Evolutionary conservation across 2,329 filamentous ascomycete genomes (phyloP).

Genomic region (Teratosphaeria zuluensis): DNA sequence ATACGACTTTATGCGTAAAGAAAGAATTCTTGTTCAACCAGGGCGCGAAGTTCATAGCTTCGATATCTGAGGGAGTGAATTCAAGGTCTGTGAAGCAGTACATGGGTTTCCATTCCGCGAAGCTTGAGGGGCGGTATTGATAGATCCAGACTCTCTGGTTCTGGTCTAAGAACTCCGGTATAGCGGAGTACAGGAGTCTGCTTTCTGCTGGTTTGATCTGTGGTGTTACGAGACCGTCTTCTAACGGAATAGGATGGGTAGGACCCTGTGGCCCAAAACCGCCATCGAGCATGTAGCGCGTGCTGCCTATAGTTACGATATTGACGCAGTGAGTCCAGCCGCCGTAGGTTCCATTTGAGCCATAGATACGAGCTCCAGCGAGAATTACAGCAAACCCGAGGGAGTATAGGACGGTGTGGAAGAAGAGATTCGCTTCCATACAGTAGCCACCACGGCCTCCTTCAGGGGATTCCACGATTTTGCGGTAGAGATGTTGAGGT

Average conservation of each 20-base stretch:
- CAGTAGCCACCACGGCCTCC: slow-evolving; percentile 48
- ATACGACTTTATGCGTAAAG: slow-evolving; percentile 37
- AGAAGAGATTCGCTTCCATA: slow-evolving; percentile 49
- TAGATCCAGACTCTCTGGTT: slow-evolving; percentile 35
- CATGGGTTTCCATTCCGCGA: slow-evolving; percentile 46
- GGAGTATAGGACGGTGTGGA: slow-evolving; percentile 41
- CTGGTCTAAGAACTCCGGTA: slow-evolving; percentile 11
- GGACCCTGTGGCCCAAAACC: slow-evolving; percentile 32
- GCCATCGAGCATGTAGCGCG: slow-evolving; percentile 29
- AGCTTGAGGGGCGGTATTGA: slow-evolving; percentile 23
- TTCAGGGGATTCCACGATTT: slow-evolving; percentile 33
- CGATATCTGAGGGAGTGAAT: slow-evolving; percentile 52
- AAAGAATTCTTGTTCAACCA: slow-evolving; percentile 40
- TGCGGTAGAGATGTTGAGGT: slow-evolving; percentile 41
- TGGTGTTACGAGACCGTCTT: slow-evolving; percentile 6
- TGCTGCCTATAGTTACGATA: slow-evolving; percentile 24
- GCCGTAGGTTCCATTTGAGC: slow-evolving; percentile 5
- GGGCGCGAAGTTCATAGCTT: slow-evolving; percentile 48
- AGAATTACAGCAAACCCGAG: slow-evolving; percentile 40
- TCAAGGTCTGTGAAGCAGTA: slow-evolving; percentile 60
- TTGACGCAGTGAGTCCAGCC: slow-evolving; percentile 36
- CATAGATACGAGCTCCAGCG: slow-evolving; percentile 30
- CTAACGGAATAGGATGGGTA: slow-evolving; percentile 29
- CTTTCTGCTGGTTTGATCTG: slow-evolving; percentile 13
- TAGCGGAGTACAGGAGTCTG: slow-evolving; percentile 9